Evolutionary conservation across 2,329 filamentous ascomycete species (phyloP).

Genomic region (Colletotrichum salicis): DNA sequence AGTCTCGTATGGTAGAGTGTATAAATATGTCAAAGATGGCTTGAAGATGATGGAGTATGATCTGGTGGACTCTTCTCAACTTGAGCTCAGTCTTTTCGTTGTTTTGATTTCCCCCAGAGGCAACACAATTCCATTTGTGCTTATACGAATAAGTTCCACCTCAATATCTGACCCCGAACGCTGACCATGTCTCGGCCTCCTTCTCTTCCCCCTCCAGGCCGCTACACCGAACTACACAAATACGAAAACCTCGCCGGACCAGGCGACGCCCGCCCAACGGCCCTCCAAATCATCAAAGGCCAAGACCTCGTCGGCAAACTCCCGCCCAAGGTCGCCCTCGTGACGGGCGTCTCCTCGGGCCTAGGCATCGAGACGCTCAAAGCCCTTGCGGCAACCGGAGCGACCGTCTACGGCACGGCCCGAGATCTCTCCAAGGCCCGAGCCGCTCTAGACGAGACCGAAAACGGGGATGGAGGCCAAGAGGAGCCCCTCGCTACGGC

Average conservation of each 20-base stretch:
- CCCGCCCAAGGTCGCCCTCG: constrained; percentile 44
- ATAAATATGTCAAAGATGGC: too few relatives aligned
- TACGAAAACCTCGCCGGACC: constrained; percentile 37
- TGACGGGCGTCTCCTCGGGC: constrained; percentile 54
- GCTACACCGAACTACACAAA: background rate
- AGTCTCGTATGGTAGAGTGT: too few relatives aligned
- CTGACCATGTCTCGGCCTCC: background rate
- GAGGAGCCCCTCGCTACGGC: background rate
- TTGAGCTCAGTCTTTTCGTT: background rate
- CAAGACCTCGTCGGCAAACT: constrained; percentile 11
- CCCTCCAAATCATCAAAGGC: constrained; percentile 28
- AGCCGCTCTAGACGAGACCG: background rate
- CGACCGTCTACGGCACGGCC: background rate
- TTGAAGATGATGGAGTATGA: background rate
- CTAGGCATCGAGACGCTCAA: background rate
- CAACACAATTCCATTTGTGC: background rate
- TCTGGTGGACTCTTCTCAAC: background rate
- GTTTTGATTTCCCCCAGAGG: accelerated
- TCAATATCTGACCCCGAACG: background rate
- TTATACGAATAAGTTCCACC: too few relatives aligned
- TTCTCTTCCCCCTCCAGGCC: background rate
- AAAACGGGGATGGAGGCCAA: background rate
- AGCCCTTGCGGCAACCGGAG: background rate
- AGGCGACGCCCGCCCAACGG: constrained; percentile 24
- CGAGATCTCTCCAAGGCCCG: background rate